These are phyloP conservation scores for Apiotrichum brassicae DNA, from an alignment of 1,284 basidiomycete species.

Conservation along the genomic window DNA sequence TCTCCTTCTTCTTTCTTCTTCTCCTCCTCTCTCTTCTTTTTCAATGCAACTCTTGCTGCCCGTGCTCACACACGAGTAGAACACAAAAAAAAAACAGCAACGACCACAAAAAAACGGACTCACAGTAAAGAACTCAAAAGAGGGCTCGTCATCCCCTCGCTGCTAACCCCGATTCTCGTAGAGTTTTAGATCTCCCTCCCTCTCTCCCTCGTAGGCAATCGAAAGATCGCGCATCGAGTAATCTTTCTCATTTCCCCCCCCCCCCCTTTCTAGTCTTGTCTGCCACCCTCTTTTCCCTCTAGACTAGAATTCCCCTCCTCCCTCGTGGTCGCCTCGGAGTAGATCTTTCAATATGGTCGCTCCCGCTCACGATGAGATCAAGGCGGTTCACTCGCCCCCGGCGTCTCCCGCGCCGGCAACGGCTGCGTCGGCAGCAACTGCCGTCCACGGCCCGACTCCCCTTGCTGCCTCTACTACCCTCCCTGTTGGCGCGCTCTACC, in stretches of 20 bases:
- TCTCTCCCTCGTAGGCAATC: too few relatives aligned
- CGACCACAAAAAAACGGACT: not conserved
- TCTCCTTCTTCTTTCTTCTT: conserved; percentile 13
- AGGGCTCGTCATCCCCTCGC: not conserved
- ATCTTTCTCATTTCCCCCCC: not conserved
- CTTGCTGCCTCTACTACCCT: conserved; percentile 3
- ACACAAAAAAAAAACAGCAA: not conserved
- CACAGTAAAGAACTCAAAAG: too few relatives aligned
- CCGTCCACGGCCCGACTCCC: conserved; percentile 4
- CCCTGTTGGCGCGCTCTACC: conserved; percentile 38
- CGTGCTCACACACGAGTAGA: not conserved
- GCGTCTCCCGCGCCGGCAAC: conserved; percentile 19
- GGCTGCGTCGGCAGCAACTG: conserved; percentile 10
- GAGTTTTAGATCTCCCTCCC: too few relatives aligned
- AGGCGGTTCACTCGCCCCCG: conserved; percentile 9
- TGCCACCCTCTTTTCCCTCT: not conserved
- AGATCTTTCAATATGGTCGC: conserved; percentile 15
- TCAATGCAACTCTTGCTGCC: conserved; percentile 9
- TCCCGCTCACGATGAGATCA: conserved; percentile 13
- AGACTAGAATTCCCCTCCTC: not conserved
- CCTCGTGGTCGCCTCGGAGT: not conserved
- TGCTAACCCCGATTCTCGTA: not conserved
- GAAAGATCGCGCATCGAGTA: not conserved
- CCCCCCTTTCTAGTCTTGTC: not conserved
- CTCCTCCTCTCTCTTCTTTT: conserved; percentile 19